A percentile compares a stretch with the other conserved stretches of the same genome.
Evolutionary conservation across 2,329 filamentous ascomycete species (phyloP).

Genomic region (Chrysosporium keratinophilum): DNA sequence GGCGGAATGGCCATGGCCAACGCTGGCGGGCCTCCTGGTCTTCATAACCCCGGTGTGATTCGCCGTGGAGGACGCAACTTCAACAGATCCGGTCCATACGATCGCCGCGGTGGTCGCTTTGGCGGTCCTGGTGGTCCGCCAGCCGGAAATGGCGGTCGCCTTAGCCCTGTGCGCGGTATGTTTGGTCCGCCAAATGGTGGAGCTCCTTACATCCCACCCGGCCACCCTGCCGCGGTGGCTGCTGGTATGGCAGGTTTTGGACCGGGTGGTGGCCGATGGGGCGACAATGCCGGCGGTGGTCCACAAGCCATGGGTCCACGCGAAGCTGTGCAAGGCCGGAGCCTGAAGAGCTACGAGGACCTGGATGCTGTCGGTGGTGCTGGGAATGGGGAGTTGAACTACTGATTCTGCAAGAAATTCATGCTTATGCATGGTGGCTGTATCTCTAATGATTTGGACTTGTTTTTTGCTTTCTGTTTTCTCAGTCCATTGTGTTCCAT

Average conservation of each 20-base stretch:
- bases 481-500: not conserved
- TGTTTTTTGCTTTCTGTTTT: not conserved
- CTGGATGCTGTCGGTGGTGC: constrained; percentile 71
- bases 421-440: not conserved
- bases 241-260: constrained; percentile 37
- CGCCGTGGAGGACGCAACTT: constrained; percentile 56
- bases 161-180: constrained; percentile 33
- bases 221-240: constrained; percentile 32
- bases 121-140: constrained; percentile 39
- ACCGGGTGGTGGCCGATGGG: constrained; percentile 50
- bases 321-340: constrained; percentile 85
- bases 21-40: constrained; percentile 26
- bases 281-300: constrained; percentile 61
- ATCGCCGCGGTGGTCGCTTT: constrained; percentile 51
- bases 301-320: constrained; percentile 67
- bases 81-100: constrained; percentile 62
- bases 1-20: constrained; percentile 19
- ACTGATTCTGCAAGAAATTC: constrained; percentile 43
- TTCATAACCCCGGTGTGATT: constrained; percentile 54
- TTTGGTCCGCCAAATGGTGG: constrained; percentile 26
- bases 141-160: constrained; percentile 36
- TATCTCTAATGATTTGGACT: constrained; percentile 3
- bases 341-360: constrained; percentile 94
- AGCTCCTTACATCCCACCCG: constrained; percentile 30
- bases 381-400: constrained; percentile 78